phyloP scores from a whole-genome alignment of 805 yeast species.

The Candida ulmi region DNA sequence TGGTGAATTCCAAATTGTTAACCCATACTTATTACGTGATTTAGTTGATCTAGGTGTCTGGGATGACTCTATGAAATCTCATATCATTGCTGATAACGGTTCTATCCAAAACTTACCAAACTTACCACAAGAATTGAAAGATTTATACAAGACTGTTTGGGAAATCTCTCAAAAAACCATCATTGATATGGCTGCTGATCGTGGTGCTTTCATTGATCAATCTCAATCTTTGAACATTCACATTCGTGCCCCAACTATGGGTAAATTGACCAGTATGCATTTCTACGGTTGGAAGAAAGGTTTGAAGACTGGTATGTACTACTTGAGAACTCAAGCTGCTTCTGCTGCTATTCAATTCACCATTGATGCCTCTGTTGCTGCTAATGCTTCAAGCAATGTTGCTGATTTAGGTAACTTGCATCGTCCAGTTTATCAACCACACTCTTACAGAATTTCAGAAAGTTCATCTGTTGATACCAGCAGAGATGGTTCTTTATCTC shows the following conservation, averaged over 20 bases:
- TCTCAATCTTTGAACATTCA: conserved; percentile 91
- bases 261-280: conserved; percentile 95
- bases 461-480: conserved; percentile 9
- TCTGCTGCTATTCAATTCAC: conserved; percentile 94
- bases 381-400: conserved; percentile 43
- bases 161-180: conserved; percentile 82
- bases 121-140: conserved; percentile 71
- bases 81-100: conserved; percentile 72
- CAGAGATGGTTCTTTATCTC: conserved; percentile 24
- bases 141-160: conserved; percentile 78
- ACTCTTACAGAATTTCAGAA: conserved; percentile 10
- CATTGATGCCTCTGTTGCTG: conserved; percentile 33
- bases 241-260: conserved; percentile 88
- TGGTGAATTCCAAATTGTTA: conserved; percentile 92
- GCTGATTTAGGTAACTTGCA: conserved; percentile 30
- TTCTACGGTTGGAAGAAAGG: conserved; percentile 99
- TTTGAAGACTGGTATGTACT: conserved; percentile 97
- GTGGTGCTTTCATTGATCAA: conserved; percentile 89
- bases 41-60: conserved; percentile 78
- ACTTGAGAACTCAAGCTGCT: conserved; percentile 95
- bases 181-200: conserved; percentile 69
- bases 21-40: conserved; percentile 79
- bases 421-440: conserved; percentile 33
- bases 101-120: conserved; percentile 72
- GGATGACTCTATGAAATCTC: conserved; percentile 73